Percentiles rank a stretch among this genome's conserved stretches.
Evolutionary conservation across 2,329 filamentous ascomycete genomes (phyloP).

Genomic region (Fusarium ramigenum): DNA sequence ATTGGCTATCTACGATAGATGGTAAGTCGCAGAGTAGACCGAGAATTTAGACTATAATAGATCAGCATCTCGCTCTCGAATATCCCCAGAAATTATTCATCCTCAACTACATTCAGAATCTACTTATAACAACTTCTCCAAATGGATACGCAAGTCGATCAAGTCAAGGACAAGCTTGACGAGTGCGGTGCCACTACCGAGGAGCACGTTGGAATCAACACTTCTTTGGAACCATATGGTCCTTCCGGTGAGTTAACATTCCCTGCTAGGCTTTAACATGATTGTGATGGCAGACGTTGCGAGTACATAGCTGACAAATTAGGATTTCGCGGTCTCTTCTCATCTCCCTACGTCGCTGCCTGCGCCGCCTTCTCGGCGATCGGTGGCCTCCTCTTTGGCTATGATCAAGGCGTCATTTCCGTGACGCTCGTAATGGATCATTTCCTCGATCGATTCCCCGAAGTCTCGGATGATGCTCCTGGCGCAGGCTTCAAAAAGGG

Average conservation of each 20-base stretch:
- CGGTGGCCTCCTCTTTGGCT: slow-evolving; percentile 53
- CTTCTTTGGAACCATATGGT: background rate
- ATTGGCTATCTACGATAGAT: background rate
- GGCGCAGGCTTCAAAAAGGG: slow-evolving; percentile 52
- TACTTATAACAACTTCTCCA: background rate
- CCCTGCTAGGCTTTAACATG: too few relatives aligned
- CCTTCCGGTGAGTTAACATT: background rate
- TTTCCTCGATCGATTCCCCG: slow-evolving; percentile 46
- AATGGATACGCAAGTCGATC: background rate
- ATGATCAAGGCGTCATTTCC: slow-evolving; percentile 53
- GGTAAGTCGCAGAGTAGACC: background rate
- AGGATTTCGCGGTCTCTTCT: slow-evolving; percentile 47
- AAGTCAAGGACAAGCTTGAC: background rate
- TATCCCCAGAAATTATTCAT: background rate
- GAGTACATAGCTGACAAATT: background rate
- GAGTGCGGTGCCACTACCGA: background rate
- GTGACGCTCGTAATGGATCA: slow-evolving; percentile 50
- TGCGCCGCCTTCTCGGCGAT: slow-evolving; percentile 49
- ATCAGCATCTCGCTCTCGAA: background rate
- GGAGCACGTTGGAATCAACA: slow-evolving; percentile 3
- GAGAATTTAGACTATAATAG: background rate
- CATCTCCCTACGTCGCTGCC: slow-evolving; percentile 46
- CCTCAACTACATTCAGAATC: background rate
- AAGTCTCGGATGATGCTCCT: slow-evolving; percentile 46
- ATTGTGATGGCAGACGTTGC: too few relatives aligned